Evolutionary conservation across 2,329 filamentous ascomycete genomes (phyloP).

Genomic region (Alternaria brassicicola): DNA sequence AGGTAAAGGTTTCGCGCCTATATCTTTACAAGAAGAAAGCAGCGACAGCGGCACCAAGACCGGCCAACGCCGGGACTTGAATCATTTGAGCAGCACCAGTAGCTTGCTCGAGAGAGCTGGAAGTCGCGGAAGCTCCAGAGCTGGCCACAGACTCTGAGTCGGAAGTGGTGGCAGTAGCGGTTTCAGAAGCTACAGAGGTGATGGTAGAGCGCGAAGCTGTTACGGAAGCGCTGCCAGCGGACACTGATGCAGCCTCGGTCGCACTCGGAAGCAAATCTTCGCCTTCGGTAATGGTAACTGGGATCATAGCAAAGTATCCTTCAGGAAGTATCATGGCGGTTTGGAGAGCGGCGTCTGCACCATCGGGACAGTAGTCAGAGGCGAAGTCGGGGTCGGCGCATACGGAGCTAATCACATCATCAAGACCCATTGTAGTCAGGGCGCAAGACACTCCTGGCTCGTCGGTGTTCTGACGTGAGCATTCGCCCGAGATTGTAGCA

Average conservation of each 20-base stretch:
- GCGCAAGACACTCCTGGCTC: slow-evolving; percentile 24
- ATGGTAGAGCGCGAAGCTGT: slow-evolving; percentile 5
- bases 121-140: slow-evolving; percentile 2
- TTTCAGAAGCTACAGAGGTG: slow-evolving; percentile 1
- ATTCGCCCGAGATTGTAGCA: slow-evolving; percentile 20
- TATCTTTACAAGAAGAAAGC: slow-evolving; percentile 30
- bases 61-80: slow-evolving; percentile 32
- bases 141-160: slow-evolving; percentile 1
- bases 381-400: slow-evolving; percentile 6
- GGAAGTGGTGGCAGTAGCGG: neutral
- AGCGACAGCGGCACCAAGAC: slow-evolving; percentile 36
- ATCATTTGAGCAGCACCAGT: slow-evolving; percentile 19
- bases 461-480: slow-evolving; percentile 15
- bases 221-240: slow-evolving; percentile 16
- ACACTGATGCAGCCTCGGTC: slow-evolving; percentile 27
- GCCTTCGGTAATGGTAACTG: slow-evolving; percentile 38
- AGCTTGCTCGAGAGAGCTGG: slow-evolving; percentile 1
- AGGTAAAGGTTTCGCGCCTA: neutral
- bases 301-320: slow-evolving; percentile 23
- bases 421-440: slow-evolving; percentile 15
- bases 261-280: slow-evolving; percentile 31
- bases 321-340: slow-evolving; percentile 5
- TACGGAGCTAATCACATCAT: slow-evolving; percentile 11
- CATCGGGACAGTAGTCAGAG: neutral
- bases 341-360: neutral